Percentiles rank a stretch among this genome's conserved stretches.
Conservation (phyloP, 768 basidiomycete genomes). For the Leucosporidium creatinivorum region DNA sequence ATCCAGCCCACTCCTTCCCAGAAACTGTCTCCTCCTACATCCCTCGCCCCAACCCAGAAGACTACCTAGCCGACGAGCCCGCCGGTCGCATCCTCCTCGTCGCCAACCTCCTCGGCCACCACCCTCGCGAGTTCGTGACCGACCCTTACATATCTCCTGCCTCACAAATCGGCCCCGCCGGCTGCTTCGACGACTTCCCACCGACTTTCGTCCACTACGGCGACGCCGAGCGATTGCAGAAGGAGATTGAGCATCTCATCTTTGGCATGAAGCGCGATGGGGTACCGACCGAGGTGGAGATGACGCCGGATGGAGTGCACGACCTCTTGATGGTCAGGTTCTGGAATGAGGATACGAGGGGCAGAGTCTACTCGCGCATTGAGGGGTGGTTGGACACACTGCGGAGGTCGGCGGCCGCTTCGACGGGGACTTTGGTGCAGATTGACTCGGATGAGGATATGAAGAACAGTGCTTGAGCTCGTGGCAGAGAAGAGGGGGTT, state of each 20-base stretch:
- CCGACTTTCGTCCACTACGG: conserved; percentile 29
- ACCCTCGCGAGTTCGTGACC: conserved; percentile 19
- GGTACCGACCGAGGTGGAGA: conserved; percentile 16
- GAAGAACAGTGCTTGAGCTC: no score
- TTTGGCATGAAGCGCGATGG: conserved; percentile 11
- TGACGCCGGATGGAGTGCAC: conserved; percentile 24
- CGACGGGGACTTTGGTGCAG: no score
- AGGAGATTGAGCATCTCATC: conserved; percentile 26
- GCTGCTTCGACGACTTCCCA: conserved; percentile 18
- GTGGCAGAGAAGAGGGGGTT: no score
- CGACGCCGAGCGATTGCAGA: conserved; percentile 26
- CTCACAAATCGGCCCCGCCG: conserved; percentile 20
- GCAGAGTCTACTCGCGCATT: conserved; percentile 5
- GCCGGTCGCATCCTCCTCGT: conserved; percentile 25
- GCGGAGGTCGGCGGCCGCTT: background rate
- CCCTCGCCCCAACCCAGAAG: conserved; percentile 23
- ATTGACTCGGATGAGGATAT: no score
- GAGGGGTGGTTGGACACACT: conserved; percentile 14
- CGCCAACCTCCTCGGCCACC: conserved; percentile 22
- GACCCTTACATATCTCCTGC: conserved; percentile 29
- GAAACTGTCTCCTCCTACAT: conserved; percentile 17
- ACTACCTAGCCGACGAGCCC: conserved; percentile 31
- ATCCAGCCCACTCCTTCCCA: conserved; percentile 21
- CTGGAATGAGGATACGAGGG: conserved; percentile 25
- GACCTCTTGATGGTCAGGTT: conserved; percentile 27